phyloP scores from a whole-genome alignment of 2,329 filamentous ascomycete species.

The Plenodomus lindquistii region DNA sequence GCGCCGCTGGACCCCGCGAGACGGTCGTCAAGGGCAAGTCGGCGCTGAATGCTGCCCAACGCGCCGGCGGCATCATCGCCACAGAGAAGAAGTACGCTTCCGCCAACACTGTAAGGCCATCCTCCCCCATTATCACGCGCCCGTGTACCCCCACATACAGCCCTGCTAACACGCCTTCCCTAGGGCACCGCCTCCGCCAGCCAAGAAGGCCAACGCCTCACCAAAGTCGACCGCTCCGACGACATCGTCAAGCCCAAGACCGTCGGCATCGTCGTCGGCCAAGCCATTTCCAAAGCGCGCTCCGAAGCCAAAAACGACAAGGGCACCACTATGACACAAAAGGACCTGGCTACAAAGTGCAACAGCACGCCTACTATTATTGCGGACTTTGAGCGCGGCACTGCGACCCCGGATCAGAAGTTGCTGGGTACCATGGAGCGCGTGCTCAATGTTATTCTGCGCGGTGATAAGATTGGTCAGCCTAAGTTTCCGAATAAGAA shows the following conservation, averaged over 20 bases:
- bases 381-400: slow-evolving; percentile 82
- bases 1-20: slow-evolving; percentile 71
- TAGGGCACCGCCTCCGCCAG: slow-evolving; percentile 50
- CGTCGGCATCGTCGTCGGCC: slow-evolving; percentile 73
- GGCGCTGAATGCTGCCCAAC: slow-evolving; percentile 86
- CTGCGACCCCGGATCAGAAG: slow-evolving; percentile 80
- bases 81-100: slow-evolving; percentile 91
- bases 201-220: slow-evolving; percentile 86
- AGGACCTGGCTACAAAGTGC: slow-evolving; percentile 81
- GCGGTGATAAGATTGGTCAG: slow-evolving; percentile 81
- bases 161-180: slow-evolving; percentile 12
- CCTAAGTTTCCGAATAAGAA: slow-evolving; percentile 74
- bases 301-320: slow-evolving; percentile 80
- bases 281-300: slow-evolving; percentile 79
- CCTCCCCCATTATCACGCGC: too few relatives aligned
- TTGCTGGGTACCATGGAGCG: slow-evolving; percentile 77
- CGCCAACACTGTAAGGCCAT: slow-evolving; percentile 80
- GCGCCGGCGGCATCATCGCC: slow-evolving; percentile 72
- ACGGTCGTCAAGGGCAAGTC: slow-evolving; percentile 84
- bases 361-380: slow-evolving; percentile 82
- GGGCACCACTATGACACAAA: slow-evolving; percentile 79
- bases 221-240: slow-evolving; percentile 95
- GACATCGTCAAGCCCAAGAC: slow-evolving; percentile 98
- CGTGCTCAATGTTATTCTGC: slow-evolving; percentile 83
- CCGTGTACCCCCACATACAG: background rate